A percentile compares a stretch with the other conserved stretches of the same genome.
phyloP scores from a whole-genome alignment of 495 filamentous ascomycete species.

The Sabuloglossum arenarium region DNA sequence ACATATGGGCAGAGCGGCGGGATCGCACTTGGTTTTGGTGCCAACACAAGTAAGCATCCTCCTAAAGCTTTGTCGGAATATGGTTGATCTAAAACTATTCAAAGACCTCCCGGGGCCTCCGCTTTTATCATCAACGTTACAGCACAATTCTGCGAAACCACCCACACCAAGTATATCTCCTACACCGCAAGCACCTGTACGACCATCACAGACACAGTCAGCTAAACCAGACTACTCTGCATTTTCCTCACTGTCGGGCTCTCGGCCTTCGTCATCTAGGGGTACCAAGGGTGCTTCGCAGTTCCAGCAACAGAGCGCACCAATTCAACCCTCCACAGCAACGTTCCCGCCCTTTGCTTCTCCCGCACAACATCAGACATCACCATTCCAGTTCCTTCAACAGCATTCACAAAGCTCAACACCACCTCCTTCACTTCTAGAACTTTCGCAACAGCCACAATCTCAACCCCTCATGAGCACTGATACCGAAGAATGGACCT shows the following conservation, averaged over 20 bases:
- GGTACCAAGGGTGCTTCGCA: background rate
- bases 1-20: constrained; percentile 52
- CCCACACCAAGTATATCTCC: constrained; percentile 19
- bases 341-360: constrained; percentile 18
- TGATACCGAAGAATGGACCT: constrained; percentile 83
- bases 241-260: constrained; percentile 29
- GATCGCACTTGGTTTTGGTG: constrained; percentile 68
- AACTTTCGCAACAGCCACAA: constrained; percentile 13
- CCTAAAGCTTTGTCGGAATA: background rate
- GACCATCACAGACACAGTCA: constrained; percentile 15
- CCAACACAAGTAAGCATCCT: constrained; percentile 34
- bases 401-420: background rate
- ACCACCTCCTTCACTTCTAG: constrained; percentile 5
- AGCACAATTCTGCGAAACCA: constrained; percentile 30
- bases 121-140: constrained; percentile 38
- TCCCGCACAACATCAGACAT: constrained; percentile 15
- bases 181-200: constrained; percentile 17
- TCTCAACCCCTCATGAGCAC: constrained; percentile 20
- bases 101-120: constrained; percentile 41
- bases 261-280: constrained; percentile 15
- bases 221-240: constrained; percentile 38
- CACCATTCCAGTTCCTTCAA: constrained; percentile 23
- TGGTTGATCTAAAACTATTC: constrained; percentile 6
- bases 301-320: background rate
- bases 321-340: constrained; percentile 9